A percentile compares a stretch with the other conserved stretches of the same genome.
These are phyloP conservation scores for Aspergillus sp. DNA, from an alignment of 2,329 filamentous ascomycete genomes.

Conservation along the genomic window DNA sequence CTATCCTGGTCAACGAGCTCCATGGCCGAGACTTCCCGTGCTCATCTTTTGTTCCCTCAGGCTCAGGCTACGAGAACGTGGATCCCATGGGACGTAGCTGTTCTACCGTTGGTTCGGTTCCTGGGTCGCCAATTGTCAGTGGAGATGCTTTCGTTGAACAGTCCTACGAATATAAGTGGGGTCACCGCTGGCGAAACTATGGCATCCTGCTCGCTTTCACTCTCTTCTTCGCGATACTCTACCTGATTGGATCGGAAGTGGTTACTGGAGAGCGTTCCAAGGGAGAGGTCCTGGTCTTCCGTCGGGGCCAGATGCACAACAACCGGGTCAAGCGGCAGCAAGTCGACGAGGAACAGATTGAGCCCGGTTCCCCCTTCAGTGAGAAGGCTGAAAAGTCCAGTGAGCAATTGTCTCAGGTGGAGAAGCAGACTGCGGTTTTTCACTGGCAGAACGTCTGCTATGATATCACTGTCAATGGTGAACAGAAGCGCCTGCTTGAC, in stretches of 20 bases:
- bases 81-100: conserved; percentile 47
- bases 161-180: conserved; percentile 55
- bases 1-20: conserved; percentile 80
- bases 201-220: conserved; percentile 65
- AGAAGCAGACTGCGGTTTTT: conserved; percentile 68
- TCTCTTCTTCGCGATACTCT: conserved; percentile 55
- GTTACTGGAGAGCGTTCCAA: conserved; percentile 65
- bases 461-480: conserved; percentile 71
- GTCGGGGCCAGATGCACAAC: conserved; percentile 44
- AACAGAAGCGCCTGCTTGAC: conserved; percentile 59
- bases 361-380: conserved; percentile 19
- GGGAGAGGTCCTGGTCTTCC: conserved; percentile 72
- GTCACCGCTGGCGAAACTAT: conserved; percentile 65
- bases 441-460: conserved; percentile 81
- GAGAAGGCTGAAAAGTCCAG: not conserved
- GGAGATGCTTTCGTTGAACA: conserved; percentile 57
- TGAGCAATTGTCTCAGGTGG: not conserved
- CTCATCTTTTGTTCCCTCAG: conserved; percentile 40
- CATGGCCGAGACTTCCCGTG: conserved; percentile 57
- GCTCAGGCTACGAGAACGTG: conserved; percentile 37
- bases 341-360: conserved; percentile 5
- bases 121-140: conserved; percentile 51
- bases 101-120: conserved; percentile 54
- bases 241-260: conserved; percentile 46
- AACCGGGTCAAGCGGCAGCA: conserved; percentile 1